phyloP scores from a whole-genome alignment of 306 rosid genomes.

The Acacia crassicarpa region DNA sequence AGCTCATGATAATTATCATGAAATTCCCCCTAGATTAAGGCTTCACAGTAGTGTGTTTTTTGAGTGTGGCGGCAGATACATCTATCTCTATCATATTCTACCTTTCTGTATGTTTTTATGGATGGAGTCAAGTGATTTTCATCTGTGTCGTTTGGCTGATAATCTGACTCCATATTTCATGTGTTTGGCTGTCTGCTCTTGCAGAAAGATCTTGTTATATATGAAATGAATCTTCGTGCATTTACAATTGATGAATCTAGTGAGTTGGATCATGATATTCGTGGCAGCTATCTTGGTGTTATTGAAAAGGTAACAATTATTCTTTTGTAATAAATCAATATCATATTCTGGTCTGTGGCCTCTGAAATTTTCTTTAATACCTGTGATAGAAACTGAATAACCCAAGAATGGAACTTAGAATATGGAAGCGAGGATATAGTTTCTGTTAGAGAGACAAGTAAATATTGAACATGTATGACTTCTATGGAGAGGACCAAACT shows the following conservation, averaged over 20 bases:
- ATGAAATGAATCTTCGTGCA: constrained; percentile 95
- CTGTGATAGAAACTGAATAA: not conserved
- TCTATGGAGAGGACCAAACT: not conserved
- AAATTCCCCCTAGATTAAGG: constrained; percentile 21
- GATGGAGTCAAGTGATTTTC: constrained; percentile 16
- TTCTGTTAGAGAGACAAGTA: not conserved
- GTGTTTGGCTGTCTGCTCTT: constrained; percentile 21
- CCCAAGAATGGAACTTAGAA: not conserved
- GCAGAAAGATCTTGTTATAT: constrained; percentile 95
- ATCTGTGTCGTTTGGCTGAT: constrained; percentile 18
- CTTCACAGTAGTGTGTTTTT: constrained; percentile 24
- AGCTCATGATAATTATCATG: constrained; percentile 24
- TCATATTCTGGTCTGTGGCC: not conserved
- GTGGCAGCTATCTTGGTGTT: constrained; percentile 92
- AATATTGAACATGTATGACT: not conserved
- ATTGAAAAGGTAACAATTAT: constrained; percentile 78
- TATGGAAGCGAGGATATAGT: not conserved
- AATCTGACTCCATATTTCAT: constrained; percentile 18
- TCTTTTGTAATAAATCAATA: not conserved
- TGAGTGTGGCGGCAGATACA: constrained; percentile 15
- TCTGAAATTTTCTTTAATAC: not conserved
- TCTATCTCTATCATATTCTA: constrained; percentile 14
- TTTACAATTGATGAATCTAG: constrained; percentile 89
- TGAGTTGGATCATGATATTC: constrained; percentile 57
- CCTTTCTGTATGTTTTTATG: not conserved